phyloP scores from a whole-genome alignment of 2,329 filamentous ascomycete genomes.

The Ceratocystis ficicola region DNA sequence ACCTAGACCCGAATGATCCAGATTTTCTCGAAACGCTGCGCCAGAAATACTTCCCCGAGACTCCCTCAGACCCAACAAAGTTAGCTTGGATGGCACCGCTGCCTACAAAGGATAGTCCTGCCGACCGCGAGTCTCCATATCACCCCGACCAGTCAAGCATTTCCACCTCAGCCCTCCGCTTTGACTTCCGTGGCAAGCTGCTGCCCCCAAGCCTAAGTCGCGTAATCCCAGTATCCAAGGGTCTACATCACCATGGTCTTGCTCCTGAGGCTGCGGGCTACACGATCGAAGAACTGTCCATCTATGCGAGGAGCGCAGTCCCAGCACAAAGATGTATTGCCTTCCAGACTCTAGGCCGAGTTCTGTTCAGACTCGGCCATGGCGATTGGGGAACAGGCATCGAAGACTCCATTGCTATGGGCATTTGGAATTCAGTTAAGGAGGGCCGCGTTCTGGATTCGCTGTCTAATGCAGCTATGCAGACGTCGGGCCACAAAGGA shows the following conservation, averaged over 20 bases:
- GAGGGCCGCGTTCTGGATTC: slow-evolving; percentile 65
- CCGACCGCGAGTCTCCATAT: slow-evolving; percentile 64
- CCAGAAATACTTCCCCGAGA: slow-evolving; percentile 82
- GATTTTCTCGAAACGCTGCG: slow-evolving; percentile 77
- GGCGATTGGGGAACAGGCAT: slow-evolving; percentile 52
- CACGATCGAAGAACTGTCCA: slow-evolving; percentile 74
- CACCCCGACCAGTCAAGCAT: slow-evolving; percentile 62
- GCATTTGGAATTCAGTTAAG: slow-evolving; percentile 71
- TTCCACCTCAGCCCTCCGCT: slow-evolving; percentile 67
- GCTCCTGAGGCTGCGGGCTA: slow-evolving; percentile 92
- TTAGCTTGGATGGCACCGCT: slow-evolving; percentile 81
- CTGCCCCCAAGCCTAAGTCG: slow-evolving; percentile 65
- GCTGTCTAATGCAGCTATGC: slow-evolving; percentile 62
- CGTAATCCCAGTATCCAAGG: slow-evolving; percentile 60
- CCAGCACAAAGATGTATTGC: slow-evolving; percentile 81
- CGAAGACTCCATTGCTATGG: slow-evolving; percentile 53
- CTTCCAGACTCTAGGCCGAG: slow-evolving; percentile 76
- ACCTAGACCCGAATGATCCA: slow-evolving; percentile 71
- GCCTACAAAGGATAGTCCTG: slow-evolving; percentile 50
- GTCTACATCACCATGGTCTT: slow-evolving; percentile 85
- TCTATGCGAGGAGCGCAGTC: slow-evolving; percentile 67
- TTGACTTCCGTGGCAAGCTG: slow-evolving; percentile 73
- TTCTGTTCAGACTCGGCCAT: slow-evolving; percentile 69
- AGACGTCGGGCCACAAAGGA: slow-evolving; percentile 59
- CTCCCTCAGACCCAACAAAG: slow-evolving; percentile 71